These are phyloP conservation scores for Solanum sparsipilum DNA, from an alignment of 257 asterid species.

Conservation along the genomic window DNA sequence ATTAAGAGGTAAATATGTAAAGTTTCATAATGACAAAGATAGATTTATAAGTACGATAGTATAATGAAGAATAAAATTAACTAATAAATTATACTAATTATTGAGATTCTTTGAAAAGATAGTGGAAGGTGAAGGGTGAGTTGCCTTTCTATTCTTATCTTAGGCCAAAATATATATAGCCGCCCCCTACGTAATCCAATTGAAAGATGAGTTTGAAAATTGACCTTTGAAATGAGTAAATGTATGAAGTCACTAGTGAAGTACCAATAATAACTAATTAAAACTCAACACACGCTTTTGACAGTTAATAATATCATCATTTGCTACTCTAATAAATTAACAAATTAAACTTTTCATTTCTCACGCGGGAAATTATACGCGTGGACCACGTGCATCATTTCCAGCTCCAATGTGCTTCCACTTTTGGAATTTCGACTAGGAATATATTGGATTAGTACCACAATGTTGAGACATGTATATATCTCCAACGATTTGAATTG, in stretches of 20 bases:
- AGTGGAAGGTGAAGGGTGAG: background rate
- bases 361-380: background rate
- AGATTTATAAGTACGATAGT: background rate
- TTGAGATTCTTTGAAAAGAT: background rate
- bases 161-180: background rate
- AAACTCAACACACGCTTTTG: background rate
- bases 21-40: background rate
- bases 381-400: slow-evolving; percentile 1
- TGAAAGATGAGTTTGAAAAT: too few species aligned
- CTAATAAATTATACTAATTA: too few species aligned
- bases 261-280: background rate
- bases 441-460: background rate
- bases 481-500: background rate
- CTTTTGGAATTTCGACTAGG: background rate
- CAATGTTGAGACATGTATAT: background rate
- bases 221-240: too few species aligned
- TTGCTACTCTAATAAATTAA: background rate
- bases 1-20: too few species aligned
- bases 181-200: background rate
- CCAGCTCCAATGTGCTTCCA: background rate
- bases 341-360: background rate
- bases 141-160: background rate
- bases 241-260: background rate
- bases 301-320: background rate
- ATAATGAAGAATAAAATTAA: too few species aligned